Conservation (phyloP, 495 filamentous ascomycete species). For the Penicillium goetzii region DNA sequence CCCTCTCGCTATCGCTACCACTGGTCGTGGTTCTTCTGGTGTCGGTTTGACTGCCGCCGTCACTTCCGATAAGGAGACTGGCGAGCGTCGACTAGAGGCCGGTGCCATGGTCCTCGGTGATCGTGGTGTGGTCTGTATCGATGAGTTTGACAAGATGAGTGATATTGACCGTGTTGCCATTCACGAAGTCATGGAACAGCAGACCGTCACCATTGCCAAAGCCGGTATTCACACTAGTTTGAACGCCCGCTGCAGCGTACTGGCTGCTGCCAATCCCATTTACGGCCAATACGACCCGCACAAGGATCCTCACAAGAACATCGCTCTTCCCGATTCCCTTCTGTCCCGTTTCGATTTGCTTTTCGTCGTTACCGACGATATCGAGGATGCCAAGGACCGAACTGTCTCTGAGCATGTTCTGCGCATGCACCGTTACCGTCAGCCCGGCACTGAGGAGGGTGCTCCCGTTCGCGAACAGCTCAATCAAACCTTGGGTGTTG, state of each 20-base stretch:
- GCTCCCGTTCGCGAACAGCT: conserved; percentile 90
- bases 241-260: conserved; percentile 94
- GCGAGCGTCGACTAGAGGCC: conserved; percentile 90
- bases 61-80: conserved; percentile 95
- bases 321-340: conserved; percentile 94
- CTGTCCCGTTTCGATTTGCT: conserved; percentile 98
- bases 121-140: conserved; percentile 96
- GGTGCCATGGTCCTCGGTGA: conserved; percentile 99
- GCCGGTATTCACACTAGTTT: conserved; percentile 97
- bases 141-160: conserved; percentile 99
- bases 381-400: conserved; percentile 88
- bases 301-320: conserved; percentile 98
- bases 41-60: conserved; percentile 98
- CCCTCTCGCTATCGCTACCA: conserved; percentile 95
- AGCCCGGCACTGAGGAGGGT: conserved; percentile 92
- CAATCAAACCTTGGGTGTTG: conserved; percentile 85
- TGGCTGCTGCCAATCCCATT: conserved; percentile 96
- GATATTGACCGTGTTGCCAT: conserved; percentile 98
- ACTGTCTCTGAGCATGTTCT: conserved; percentile 96
- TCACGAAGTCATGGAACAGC: conserved; percentile 99
- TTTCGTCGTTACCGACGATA: conserved; percentile 97
- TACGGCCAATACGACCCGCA: conserved; percentile 98
- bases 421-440: conserved; percentile 95
- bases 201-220: conserved; percentile 98
- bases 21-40: conserved; percentile 94